Evolutionary conservation across 805 yeast genomes (phyloP).

Genomic region (Metschnikowia picachoensis): DNA sequence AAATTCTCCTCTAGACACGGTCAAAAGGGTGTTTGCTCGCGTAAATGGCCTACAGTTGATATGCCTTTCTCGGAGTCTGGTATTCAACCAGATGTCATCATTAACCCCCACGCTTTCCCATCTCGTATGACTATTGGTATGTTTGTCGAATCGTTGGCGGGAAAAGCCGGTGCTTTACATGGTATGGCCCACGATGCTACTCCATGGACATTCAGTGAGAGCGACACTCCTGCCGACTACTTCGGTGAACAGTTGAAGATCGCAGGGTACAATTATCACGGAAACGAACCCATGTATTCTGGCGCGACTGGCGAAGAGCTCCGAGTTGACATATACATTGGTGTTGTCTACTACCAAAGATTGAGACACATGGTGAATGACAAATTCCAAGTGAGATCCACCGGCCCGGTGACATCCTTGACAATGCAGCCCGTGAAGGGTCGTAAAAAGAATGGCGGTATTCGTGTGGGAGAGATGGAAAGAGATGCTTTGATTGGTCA

Average conservation of each 20-base stretch:
- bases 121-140: conserved; percentile 99
- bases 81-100: conserved; percentile 95
- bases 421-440: conserved; percentile 99
- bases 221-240: conserved; percentile 94
- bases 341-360: conserved; percentile 96
- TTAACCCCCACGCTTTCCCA: conserved; percentile 99
- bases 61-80: conserved; percentile 97
- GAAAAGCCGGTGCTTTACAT: conserved; percentile 96
- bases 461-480: conserved; percentile 99
- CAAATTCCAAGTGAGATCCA: conserved; percentile 97
- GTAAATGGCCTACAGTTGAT: conserved; percentile 96
- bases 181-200: conserved; percentile 97
- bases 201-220: conserved; percentile 91
- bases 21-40: conserved; percentile 96
- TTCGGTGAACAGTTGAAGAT: conserved; percentile 87
- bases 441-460: conserved; percentile 98
- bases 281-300: conserved; percentile 98
- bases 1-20: conserved; percentile 98
- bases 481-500: conserved; percentile 98
- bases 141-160: conserved; percentile 98
- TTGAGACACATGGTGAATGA: conserved; percentile 99
- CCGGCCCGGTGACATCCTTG: conserved; percentile 95
- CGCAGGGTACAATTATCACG: conserved; percentile 96
- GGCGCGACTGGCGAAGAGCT: conserved; percentile 98
- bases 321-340: conserved; percentile 92